Base-by-base conservation (phyloP, 345 rosid species). In the Garcia nutans region DNA sequence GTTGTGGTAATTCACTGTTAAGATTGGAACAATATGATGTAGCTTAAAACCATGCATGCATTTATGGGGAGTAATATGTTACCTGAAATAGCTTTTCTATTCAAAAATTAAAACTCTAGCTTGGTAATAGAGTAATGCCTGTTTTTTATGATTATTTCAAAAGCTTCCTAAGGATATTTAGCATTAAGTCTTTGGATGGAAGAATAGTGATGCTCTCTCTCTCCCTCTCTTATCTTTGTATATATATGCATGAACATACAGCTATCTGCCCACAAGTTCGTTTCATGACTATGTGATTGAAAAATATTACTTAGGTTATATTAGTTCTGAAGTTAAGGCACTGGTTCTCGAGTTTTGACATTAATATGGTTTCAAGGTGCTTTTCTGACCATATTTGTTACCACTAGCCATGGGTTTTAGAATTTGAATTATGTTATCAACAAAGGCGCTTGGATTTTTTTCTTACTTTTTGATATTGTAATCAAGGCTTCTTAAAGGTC, bases 401-500 rank as follows among this genome's bases (percentile, higher is more conserved):
- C 44, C 13, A 10, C 41, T 31, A 73, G 63, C 67, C 52, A 41
- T 31, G 60, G 24, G 16, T 20, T 60, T n/a, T 63, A 49, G 23
- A 31, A 10, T 33, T 45, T 73, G 44, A 64, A n/a, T 28, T 42
- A 8, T 23, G 37, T 0, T 23, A 0, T 72, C 58, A 3, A 17
- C 41, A 24, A 75, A 20, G 65, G 11, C 2, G 20, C 72, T 56
- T 44, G 20, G 19, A 12, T 65, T 73, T 47, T 73, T 65, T 6
- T 11, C 12, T 57, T 49, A 20, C 52, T 8, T 15, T 55, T 11
- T 19, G 2, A 42, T 42, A 33, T 60, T 79, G 71, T 70, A 63
- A 33, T 76, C 64, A 77, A 96, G 98, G 86, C 77, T 96, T 84
- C 96, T 90, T 37, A 90, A 89, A 80, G 99, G 99, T 33, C 93